A percentile compares a stretch with the other conserved stretches of the same genome.
These are phyloP conservation scores for Parathielavia hyrcaniae DNA, from an alignment of 495 filamentous ascomycete genomes.

Conservation along the genomic window DNA sequence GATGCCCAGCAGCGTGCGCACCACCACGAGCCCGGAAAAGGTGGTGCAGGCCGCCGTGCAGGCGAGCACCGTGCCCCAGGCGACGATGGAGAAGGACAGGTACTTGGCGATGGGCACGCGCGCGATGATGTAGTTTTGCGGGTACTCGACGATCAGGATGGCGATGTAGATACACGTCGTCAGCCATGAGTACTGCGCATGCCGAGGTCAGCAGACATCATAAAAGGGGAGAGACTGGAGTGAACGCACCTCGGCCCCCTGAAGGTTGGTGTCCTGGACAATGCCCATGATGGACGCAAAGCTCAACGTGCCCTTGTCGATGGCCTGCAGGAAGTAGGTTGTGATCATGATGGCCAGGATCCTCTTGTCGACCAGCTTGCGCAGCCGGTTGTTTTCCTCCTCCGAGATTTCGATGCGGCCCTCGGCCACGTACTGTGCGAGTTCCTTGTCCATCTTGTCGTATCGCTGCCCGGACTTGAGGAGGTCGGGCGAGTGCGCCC, in stretches of 20 bases:
- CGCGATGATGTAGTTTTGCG: constrained; percentile 49
- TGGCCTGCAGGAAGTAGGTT: constrained; percentile 66
- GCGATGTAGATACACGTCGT: constrained; percentile 52
- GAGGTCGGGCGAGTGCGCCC: constrained; percentile 3
- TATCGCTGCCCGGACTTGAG: constrained; percentile 37
- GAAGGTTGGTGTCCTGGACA: constrained; percentile 46
- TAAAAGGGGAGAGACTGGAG: not conserved
- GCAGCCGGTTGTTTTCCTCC: constrained; percentile 49
- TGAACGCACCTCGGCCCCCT: constrained; percentile 42
- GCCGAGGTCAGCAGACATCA: not conserved
- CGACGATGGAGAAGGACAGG: constrained; percentile 54
- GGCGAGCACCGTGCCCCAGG: constrained; percentile 54
- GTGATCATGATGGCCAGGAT: constrained; percentile 49
- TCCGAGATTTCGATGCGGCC: constrained; percentile 48
- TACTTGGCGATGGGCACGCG: constrained; percentile 52
- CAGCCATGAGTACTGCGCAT: constrained; percentile 44
- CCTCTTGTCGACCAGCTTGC: constrained; percentile 45
- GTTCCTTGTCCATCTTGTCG: constrained; percentile 54
- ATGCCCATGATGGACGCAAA: constrained; percentile 69
- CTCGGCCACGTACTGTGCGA: constrained; percentile 55
- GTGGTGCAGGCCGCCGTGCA: constrained; percentile 53
- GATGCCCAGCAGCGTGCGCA: constrained; percentile 58
- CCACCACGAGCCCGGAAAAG: constrained; percentile 50
- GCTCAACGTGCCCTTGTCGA: constrained; percentile 65
- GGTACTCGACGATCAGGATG: constrained; percentile 49